These are phyloP conservation scores for Keqinozyma sinolaborantium DNA, from an alignment of 1,139 yeast species.

Conservation along the genomic window DNA sequence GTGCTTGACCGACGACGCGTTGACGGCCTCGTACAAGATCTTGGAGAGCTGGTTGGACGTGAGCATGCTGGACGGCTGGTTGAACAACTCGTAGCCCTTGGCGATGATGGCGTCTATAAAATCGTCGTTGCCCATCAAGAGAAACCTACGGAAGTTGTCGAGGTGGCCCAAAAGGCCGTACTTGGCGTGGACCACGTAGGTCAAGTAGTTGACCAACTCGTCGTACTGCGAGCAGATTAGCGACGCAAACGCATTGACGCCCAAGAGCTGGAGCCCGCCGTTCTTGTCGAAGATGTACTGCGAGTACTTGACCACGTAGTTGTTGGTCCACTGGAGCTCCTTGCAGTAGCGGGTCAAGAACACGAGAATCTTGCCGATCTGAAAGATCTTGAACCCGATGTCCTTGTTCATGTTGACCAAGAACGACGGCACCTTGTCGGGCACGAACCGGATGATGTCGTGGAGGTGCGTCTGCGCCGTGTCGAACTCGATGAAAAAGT, in stretches of 20 bases:
- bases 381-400: constrained; percentile 56
- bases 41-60: constrained; percentile 66
- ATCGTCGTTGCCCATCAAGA: constrained; percentile 75
- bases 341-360: constrained; percentile 64
- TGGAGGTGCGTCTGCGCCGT: constrained; percentile 26
- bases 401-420: constrained; percentile 32
- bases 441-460: constrained; percentile 30
- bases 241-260: constrained; percentile 19
- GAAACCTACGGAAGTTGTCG: constrained; percentile 57
- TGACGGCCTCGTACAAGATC: constrained; percentile 63
- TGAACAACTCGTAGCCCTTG: constrained; percentile 53
- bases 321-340: constrained; percentile 38
- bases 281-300: constrained; percentile 22
- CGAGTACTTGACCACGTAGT: constrained; percentile 36
- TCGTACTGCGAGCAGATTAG: constrained; percentile 50
- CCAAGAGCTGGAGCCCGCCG: constrained; percentile 31
- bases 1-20: constrained; percentile 56
- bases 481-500: constrained; percentile 60
- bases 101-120: constrained; percentile 64
- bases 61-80: constrained; percentile 59
- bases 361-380: constrained; percentile 75
- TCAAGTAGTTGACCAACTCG: constrained; percentile 56
- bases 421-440: constrained; percentile 57
- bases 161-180: constrained; percentile 52
- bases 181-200: constrained; percentile 46